These are phyloP conservation scores for Vitis cinerea DNA, from an alignment of 164 flowering plant species.

Conservation along the genomic window DNA sequence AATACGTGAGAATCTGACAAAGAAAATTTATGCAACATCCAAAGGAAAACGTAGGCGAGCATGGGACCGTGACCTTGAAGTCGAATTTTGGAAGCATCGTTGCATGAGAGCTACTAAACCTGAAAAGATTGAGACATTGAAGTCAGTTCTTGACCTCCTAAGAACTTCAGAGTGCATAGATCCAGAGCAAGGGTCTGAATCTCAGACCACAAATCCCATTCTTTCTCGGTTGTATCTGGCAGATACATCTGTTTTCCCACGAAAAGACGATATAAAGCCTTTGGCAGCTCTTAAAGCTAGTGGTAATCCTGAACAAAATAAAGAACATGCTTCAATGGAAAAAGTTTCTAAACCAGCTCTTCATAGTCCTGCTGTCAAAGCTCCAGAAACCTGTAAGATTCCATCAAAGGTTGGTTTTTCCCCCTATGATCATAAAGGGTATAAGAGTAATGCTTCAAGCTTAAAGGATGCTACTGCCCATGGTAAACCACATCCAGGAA, in stretches of 20 bases:
- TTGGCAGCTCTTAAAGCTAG: conserved; percentile 39
- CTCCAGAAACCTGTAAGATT: conserved; percentile 14
- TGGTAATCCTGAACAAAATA: conserved; percentile 24
- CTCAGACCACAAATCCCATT: conserved; percentile 49
- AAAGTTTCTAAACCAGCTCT: conserved; percentile 13
- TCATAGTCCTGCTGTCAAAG: conserved; percentile 11
- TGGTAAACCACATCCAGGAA: conserved; percentile 23
- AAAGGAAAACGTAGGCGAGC: conserved; percentile 76
- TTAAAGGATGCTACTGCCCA: conserved; percentile 25
- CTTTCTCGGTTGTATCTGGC: conserved; percentile 91
- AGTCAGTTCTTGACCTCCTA: conserved; percentile 79
- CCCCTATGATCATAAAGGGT: conserved; percentile 26
- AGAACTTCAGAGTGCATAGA: conserved; percentile 38
- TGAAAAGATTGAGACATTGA: conserved; percentile 80
- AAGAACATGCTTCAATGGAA: conserved; percentile 19
- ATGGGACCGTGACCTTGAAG: conserved; percentile 93
- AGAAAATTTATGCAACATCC: conserved; percentile 71
- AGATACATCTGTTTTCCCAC: conserved; percentile 85
- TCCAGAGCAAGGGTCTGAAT: conserved; percentile 28
- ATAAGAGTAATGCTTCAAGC: conserved; percentile 16
- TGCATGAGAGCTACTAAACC: conserved; percentile 53
- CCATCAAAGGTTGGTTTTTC: conserved; percentile 20
- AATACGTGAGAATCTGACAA: conserved; percentile 84
- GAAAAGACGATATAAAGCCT: conserved; percentile 82
- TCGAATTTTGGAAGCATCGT: conserved; percentile 97